A percentile compares a stretch with the other conserved stretches of the same genome.
phyloP scores from a whole-genome alignment of 1,284 basidiomycete species.

The Taiwanofungus camphoratus region DNA sequence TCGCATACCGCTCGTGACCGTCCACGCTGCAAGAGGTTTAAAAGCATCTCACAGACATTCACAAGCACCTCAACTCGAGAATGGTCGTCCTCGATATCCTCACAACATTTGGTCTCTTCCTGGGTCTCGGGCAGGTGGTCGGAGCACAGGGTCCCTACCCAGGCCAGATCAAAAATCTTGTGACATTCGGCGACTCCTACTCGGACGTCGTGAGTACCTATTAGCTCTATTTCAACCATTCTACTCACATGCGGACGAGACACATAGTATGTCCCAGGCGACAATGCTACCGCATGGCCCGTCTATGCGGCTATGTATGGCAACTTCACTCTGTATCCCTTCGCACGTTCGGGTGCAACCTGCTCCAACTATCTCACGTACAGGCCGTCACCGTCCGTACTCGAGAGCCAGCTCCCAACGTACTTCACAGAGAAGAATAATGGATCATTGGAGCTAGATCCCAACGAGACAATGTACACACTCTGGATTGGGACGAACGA shows the following conservation, averaged over 20 bases:
- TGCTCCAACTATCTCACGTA: slow-evolving; percentile 39
- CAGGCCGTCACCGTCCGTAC: slow-evolving; percentile 33
- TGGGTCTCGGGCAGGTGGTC: slow-evolving; percentile 1
- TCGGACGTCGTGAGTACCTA: slow-evolving; percentile 31
- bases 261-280: slow-evolving; percentile 21
- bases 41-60: not conserved
- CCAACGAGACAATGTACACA: slow-evolving; percentile 39
- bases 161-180: slow-evolving; percentile 36
- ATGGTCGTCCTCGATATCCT: slow-evolving; percentile 6
- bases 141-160: slow-evolving; percentile 16
- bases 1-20: too few species aligned
- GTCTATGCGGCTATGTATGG: slow-evolving; percentile 36
- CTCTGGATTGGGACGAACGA: slow-evolving; percentile 49
- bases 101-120: slow-evolving; percentile 2
- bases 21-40: too few species aligned
- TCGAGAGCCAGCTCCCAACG: slow-evolving; percentile 33
- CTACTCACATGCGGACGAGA: not conserved
- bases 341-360: slow-evolving; percentile 38
- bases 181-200: slow-evolving; percentile 44
- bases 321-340: slow-evolving; percentile 33
- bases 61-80: not conserved
- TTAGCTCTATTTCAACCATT: not conserved
- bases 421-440: slow-evolving; percentile 29
- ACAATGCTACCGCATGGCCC: slow-evolving; percentile 39
- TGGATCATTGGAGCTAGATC: slow-evolving; percentile 21